Evolutionary conservation across 2,329 filamentous ascomycete genomes (phyloP).

Genomic region (Aureobasidium leucospermi): DNA sequence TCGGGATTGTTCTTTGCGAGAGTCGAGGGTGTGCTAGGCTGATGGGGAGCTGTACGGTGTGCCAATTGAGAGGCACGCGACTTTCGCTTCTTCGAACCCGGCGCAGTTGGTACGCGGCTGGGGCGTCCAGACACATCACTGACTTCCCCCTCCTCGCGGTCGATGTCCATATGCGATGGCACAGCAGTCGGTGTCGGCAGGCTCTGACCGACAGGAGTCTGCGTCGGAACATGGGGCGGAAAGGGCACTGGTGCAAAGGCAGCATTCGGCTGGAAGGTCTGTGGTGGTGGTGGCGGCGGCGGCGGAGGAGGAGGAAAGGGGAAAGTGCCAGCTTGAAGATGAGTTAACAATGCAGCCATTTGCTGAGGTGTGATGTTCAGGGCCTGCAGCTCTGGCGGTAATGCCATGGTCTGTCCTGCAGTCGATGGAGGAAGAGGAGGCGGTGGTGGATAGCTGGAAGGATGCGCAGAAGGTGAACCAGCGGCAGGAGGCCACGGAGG

Average conservation of each 20-base stretch:
- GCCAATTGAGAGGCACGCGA: not conserved
- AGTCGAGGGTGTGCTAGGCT: not conserved
- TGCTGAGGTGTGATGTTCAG: conserved; percentile 16
- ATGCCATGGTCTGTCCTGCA: not conserved
- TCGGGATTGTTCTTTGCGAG: not conserved
- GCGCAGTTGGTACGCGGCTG: not conserved
- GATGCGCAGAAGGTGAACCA: not conserved
- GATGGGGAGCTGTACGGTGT: not conserved
- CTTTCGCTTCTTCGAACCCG: not conserved
- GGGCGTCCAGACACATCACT: conserved; percentile 4
- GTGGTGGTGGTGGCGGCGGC: not conserved
- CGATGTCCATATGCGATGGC: conserved; percentile 4
- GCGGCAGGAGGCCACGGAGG: conserved; percentile 10
- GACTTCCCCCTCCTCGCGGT: conserved; percentile 17
- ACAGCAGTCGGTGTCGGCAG: not conserved
- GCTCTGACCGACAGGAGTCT: not conserved
- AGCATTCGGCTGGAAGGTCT: not conserved
- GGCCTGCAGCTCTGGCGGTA: conserved; percentile 14
- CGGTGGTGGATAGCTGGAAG: conserved; percentile 3
- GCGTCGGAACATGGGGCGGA: not conserved
- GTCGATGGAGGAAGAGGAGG: not conserved
- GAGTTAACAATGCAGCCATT: conserved; percentile 11
- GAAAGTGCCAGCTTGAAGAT: conserved; percentile 13
- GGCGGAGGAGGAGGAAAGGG: conserved; percentile 12
- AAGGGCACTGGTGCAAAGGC: conserved; percentile 5